Evolutionary conservation across 352 stramenopile species (phyloP).

Genomic region (Aphanomyces cochlioides): DNA sequence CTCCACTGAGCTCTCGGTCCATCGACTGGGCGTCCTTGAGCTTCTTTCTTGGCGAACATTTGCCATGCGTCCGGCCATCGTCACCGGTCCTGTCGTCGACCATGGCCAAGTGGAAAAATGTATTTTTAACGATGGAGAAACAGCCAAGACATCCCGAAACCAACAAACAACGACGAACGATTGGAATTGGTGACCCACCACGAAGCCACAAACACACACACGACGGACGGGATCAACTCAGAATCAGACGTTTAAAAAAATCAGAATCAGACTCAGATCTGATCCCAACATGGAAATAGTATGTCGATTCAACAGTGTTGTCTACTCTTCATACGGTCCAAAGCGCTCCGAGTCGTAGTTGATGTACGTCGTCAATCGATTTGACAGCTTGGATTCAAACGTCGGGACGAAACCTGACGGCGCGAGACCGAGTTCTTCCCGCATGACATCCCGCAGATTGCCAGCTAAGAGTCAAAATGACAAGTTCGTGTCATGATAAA

Average conservation of each 20-base stretch:
- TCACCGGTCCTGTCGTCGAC: background rate
- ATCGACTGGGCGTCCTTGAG: background rate
- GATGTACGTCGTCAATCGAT: conserved; percentile 29
- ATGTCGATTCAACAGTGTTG: background rate
- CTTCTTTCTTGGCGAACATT: conserved; percentile 17
- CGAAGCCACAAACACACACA: background rate
- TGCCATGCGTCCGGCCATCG: background rate
- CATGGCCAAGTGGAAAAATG: background rate
- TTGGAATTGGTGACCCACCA: background rate
- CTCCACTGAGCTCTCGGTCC: background rate
- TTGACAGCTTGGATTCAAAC: conserved; percentile 31
- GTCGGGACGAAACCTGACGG: conserved; percentile 26
- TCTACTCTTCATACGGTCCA: conserved; percentile 13
- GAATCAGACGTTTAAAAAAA: no score
- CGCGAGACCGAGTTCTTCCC: conserved; percentile 15
- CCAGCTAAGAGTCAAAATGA: conserved; percentile 11
- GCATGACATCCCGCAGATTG: conserved; percentile 20
- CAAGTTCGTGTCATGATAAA: background rate
- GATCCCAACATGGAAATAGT: background rate
- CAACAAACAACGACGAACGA: no score
- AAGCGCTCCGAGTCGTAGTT: conserved; percentile 30
- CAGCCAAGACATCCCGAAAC: no score
- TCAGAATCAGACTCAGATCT: no score
- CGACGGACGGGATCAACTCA: no score
- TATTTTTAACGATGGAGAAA: background rate